Percentiles rank a stretch among this genome's conserved stretches.
phyloP scores from a whole-genome alignment of 805 yeast species.

The Jamesozyma gamospora region DNA sequence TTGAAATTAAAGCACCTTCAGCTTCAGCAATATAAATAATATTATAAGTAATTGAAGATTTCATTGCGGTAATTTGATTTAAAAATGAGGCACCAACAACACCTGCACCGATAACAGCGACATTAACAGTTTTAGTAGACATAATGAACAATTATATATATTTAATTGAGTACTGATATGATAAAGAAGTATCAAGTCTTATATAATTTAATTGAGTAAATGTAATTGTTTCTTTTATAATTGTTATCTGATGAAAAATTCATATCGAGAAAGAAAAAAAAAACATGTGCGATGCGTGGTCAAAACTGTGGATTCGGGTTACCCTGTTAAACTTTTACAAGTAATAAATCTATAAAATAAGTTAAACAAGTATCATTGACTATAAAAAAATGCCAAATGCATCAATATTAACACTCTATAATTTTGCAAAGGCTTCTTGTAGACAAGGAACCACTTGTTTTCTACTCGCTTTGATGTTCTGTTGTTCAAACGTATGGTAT shows the following conservation, averaged over 20 bases:
- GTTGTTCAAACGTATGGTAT: constrained; percentile 33
- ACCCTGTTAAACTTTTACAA: no score
- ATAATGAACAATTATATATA: no score
- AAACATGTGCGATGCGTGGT: no score
- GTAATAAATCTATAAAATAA: no score
- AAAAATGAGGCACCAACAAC: constrained; percentile 91
- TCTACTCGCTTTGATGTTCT: constrained; percentile 57
- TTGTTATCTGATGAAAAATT: no score
- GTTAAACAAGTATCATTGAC: not conserved
- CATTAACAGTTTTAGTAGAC: constrained; percentile 44
- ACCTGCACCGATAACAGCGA: constrained; percentile 80
- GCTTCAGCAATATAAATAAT: constrained; percentile 76
- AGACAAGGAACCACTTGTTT: constrained; percentile 73
- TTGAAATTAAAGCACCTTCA: constrained; percentile 53
- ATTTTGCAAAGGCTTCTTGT: constrained; percentile 16
- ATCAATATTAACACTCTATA: not conserved
- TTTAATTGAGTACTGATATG: no score
- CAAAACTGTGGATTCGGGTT: no score
- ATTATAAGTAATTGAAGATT: constrained; percentile 57
- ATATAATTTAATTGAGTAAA: no score
- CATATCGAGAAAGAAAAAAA: no score
- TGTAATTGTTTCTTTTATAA: no score
- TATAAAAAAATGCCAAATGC: no score
- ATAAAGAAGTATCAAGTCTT: no score
- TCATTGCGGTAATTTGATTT: constrained; percentile 60